Conservation (phyloP, 768 basidiomycete genomes). For the Floccularia luteovirens region DNA sequence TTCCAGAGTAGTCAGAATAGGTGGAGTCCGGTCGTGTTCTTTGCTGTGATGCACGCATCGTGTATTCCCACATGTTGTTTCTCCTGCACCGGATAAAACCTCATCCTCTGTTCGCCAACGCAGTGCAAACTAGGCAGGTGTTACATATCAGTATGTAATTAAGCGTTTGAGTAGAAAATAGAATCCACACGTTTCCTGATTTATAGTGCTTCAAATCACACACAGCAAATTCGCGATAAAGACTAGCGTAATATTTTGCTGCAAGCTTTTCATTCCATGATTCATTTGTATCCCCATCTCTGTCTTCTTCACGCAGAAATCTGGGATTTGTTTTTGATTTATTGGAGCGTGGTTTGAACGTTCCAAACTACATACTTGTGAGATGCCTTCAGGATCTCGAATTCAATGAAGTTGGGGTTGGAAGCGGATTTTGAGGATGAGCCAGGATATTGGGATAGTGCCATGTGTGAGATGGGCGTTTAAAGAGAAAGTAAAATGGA, state of each 20-base stretch:
- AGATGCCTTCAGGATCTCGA: constrained; percentile 67
- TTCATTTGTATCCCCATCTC: constrained; percentile 24
- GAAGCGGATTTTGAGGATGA: constrained; percentile 20
- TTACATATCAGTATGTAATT: background rate
- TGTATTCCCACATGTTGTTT: constrained; percentile 84
- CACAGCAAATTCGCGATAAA: constrained; percentile 89
- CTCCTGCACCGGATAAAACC: constrained; percentile 79
- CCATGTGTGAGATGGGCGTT: constrained; percentile 15
- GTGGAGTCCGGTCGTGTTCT: constrained; percentile 4
- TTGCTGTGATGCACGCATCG: constrained; percentile 65
- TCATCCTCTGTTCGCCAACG: constrained; percentile 93
- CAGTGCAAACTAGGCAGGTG: constrained; percentile 61
- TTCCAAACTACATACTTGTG: constrained; percentile 43
- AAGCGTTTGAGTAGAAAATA: constrained; percentile 1
- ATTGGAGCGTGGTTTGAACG: background rate
- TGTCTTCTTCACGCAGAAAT: constrained; percentile 69
- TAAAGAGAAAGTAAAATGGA: background rate
- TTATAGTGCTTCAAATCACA: constrained; percentile 97
- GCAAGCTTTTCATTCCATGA: constrained; percentile 87
- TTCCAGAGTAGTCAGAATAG: constrained; percentile 67
- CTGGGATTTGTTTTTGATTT: constrained; percentile 24
- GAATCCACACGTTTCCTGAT: constrained; percentile 59
- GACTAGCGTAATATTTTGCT: constrained; percentile 76
- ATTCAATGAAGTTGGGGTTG: constrained; percentile 42
- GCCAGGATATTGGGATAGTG: constrained; percentile 23